Conservation (phyloP, 108 stramenopile species). For the Discostella stelligeroides region DNA sequence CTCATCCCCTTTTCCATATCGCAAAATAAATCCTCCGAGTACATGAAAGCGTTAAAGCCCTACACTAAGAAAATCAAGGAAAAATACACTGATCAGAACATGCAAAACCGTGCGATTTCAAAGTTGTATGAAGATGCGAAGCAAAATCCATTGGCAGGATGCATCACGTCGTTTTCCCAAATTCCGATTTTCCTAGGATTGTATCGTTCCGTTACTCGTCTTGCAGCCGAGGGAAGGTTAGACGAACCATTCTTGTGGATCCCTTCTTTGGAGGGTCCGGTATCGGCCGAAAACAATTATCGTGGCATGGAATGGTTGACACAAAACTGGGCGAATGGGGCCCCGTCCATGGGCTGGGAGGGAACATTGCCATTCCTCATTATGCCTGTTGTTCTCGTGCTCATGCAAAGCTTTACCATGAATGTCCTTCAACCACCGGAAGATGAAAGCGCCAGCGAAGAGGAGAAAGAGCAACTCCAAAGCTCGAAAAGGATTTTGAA, state of each 20-base stretch:
- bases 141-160: conserved; percentile 95
- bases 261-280: conserved; percentile 93
- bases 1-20: conserved; percentile 89
- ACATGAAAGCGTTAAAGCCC: conserved; percentile 90
- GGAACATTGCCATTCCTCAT: conserved; percentile 87
- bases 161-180: conserved; percentile 86
- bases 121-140: conserved; percentile 93
- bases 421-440: conserved; percentile 74
- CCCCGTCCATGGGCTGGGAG: conserved; percentile 90
- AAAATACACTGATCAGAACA: conserved; percentile 86
- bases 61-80: conserved; percentile 90
- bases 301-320: conserved; percentile 87
- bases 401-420: conserved; percentile 89
- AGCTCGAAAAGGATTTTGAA: conserved; percentile 78
- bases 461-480: conserved; percentile 71
- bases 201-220: conserved; percentile 86
- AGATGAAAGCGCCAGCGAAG: conserved; percentile 66
- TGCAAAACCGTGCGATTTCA: conserved; percentile 86
- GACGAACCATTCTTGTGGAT: conserved; percentile 95
- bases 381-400: conserved; percentile 90
- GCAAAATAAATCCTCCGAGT: conserved; percentile 87
- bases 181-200: conserved; percentile 94
- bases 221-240: conserved; percentile 85
- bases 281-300: conserved; percentile 72
- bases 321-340: conserved; percentile 68